Conservation (phyloP, 257 asterid species). For the Salvia miltiorrhiza region DNA sequence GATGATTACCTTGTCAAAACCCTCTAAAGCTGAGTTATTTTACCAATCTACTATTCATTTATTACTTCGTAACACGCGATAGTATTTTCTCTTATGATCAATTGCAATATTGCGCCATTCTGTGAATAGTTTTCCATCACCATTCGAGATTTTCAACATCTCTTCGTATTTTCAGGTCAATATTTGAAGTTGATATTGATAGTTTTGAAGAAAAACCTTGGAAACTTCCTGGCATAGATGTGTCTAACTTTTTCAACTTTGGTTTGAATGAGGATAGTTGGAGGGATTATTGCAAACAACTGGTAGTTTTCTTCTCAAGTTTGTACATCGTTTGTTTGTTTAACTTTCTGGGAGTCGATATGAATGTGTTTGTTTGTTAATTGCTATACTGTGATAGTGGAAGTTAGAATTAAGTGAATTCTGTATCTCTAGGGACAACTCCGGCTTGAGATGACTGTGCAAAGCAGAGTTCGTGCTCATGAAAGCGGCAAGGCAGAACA, state of each 20-base stretch:
- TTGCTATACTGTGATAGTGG: background rate
- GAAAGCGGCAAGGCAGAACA: conserved; percentile 90
- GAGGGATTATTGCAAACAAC: conserved; percentile 89
- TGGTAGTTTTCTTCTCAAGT: conserved; percentile 38
- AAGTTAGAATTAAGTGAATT: conserved; percentile 20
- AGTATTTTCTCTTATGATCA: background rate
- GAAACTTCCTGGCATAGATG: conserved; percentile 73
- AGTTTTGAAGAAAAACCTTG: conserved; percentile 93
- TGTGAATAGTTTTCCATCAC: background rate
- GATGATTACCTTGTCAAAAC: too few species aligned
- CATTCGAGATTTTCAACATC: background rate
- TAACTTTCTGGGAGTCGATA: background rate
- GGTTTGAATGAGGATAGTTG: conserved; percentile 87
- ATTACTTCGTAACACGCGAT: background rate
- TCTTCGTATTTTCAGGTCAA: conserved; percentile 59
- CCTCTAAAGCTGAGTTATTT: too few species aligned
- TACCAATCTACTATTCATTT: background rate
- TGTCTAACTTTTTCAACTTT: conserved; percentile 87
- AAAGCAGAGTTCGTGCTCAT: conserved; percentile 78
- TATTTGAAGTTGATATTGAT: conserved; percentile 96
- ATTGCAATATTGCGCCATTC: background rate
- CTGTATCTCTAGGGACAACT: conserved; percentile 70
- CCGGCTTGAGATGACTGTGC: conserved; percentile 86
- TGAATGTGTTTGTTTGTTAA: background rate
- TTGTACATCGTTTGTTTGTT: background rate